Conservation (phyloP, 192 early-diverging fungal species). For the Mycoemilia scoparia region DNA sequence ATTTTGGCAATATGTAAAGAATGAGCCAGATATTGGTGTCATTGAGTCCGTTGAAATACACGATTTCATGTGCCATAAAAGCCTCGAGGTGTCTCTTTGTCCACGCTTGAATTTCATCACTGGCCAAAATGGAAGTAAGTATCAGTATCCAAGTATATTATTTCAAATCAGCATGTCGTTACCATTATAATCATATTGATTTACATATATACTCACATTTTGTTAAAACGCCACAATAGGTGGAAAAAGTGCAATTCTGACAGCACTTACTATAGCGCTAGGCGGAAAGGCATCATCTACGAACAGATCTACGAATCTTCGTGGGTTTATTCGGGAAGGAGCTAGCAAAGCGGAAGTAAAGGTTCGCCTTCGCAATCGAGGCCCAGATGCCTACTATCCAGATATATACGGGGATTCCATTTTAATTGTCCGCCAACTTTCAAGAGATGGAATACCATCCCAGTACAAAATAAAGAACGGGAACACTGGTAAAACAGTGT, state of each 20-base stretch:
- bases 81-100: conserved; percentile 54
- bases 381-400: conserved; percentile 64
- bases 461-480: conserved; percentile 65
- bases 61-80: conserved; percentile 94
- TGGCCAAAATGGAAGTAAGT: conserved; percentile 93
- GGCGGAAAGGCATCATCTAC: conserved; percentile 82
- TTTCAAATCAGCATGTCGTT: neutral
- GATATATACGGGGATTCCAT: conserved; percentile 66
- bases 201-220: too few relatives aligned
- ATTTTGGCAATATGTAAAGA: too few relatives aligned
- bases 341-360: conserved; percentile 40
- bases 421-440: conserved; percentile 62
- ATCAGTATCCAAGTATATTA: too few relatives aligned
- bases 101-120: conserved; percentile 91
- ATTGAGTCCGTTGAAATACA: conserved; percentile 66
- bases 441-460: conserved; percentile 7
- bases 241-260: conserved; percentile 93
- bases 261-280: conserved; percentile 74
- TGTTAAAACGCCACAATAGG: too few relatives aligned
- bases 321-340: conserved; percentile 70
- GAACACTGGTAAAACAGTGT: conserved; percentile 37
- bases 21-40: conserved; percentile 40
- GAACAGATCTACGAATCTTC: conserved; percentile 61
- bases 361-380: conserved; percentile 63
- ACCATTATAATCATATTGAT: too few relatives aligned